Evolutionary conservation across 2,329 filamentous ascomycete genomes (phyloP).

Genomic region (Pyrenochaeta sp.): DNA sequence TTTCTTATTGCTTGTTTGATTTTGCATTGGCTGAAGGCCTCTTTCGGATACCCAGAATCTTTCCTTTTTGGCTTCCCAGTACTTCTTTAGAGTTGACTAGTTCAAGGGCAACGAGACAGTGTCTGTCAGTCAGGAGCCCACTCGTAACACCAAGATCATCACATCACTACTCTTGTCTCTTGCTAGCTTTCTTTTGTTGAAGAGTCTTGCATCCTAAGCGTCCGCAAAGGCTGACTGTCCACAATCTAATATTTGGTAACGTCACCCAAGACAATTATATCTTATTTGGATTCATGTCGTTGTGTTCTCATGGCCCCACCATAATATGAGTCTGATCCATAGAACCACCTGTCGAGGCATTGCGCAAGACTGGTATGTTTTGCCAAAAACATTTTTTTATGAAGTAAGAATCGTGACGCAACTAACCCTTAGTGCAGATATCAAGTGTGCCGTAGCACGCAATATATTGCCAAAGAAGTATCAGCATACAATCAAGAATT

Average conservation of each 20-base stretch:
- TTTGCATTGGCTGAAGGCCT: conserved; percentile 17
- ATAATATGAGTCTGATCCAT: neutral
- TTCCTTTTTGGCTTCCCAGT: neutral
- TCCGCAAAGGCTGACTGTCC: neutral
- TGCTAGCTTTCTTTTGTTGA: neutral
- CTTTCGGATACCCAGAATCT: conserved; percentile 40
- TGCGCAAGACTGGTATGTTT: too few species aligned
- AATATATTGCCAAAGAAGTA: too few species aligned
- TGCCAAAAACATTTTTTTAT: too few species aligned
- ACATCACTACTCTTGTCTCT: neutral
- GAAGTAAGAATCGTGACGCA: too few species aligned
- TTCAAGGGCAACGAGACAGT: neutral
- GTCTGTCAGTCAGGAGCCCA: neutral
- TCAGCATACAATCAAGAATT: too few species aligned
- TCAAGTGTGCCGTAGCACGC: too few species aligned
- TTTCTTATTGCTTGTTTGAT: conserved; percentile 39
- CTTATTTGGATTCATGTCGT: neutral
- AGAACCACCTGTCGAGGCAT: neutral
- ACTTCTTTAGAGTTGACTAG: neutral
- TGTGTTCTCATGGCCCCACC: neutral
- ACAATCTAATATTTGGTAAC: neutral
- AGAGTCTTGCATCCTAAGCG: neutral
- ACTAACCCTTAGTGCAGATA: too few species aligned
- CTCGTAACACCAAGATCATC: neutral
- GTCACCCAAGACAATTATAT: neutral